phyloP scores from a whole-genome alignment of 2,329 filamentous ascomycete species.

The Botrytis byssoidea region DNA sequence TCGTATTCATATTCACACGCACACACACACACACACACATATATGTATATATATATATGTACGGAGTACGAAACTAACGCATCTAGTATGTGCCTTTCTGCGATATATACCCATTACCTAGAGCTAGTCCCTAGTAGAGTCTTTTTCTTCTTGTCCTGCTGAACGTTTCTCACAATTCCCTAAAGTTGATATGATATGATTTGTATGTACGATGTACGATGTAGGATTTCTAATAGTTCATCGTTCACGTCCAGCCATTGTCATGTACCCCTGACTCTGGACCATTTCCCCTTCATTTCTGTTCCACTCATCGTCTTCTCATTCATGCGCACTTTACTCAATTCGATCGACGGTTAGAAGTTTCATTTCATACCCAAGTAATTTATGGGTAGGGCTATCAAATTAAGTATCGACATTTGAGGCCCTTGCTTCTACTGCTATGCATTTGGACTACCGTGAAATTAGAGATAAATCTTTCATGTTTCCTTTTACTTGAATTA shows the following conservation, averaged over 20 bases:
- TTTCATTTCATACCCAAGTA: slow-evolving; percentile 5
- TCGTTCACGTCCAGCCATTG: slow-evolving; percentile 4
- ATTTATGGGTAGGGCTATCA: slow-evolving; percentile 10
- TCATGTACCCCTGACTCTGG: slow-evolving; percentile 18
- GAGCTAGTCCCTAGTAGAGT: not conserved
- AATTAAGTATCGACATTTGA: slow-evolving; percentile 3
- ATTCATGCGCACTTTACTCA: not conserved
- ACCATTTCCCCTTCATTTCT: slow-evolving; percentile 12
- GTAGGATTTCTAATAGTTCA: not conserved
- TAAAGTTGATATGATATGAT: not conserved
- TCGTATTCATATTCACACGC: not conserved
- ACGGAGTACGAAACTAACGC: not conserved
- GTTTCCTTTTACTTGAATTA: not conserved
- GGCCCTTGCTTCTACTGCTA: not conserved
- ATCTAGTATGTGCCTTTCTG: not conserved
- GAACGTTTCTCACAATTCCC: not conserved
- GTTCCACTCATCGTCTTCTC: not conserved
- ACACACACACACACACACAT: too few relatives aligned
- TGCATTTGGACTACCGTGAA: not conserved
- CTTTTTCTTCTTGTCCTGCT: not conserved
- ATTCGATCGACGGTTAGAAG: slow-evolving; percentile 7
- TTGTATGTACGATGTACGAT: not conserved
- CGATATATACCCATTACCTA: not conserved
- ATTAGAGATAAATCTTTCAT: not conserved
- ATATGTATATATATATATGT: not conserved